Base-by-base conservation (phyloP, 441 rosid genomes). In the Isatis lusitanica region DNA sequence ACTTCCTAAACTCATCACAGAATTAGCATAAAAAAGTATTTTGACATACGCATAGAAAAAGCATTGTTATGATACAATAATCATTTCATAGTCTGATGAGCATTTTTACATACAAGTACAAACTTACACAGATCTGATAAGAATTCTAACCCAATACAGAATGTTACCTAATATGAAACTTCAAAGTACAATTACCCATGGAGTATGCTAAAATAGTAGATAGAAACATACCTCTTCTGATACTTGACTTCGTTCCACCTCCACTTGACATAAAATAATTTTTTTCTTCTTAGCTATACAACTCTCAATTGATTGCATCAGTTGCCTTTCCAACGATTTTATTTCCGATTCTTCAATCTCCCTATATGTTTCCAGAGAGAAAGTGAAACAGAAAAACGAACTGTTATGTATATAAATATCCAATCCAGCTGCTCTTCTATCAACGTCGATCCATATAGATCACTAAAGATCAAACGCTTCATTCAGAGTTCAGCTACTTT, bases 301-400 rank as follows among this genome's bases (percentile, higher is more conserved):
- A 80, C 90, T 90, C 84, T 96, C 99, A 69, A 91, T 88, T 39
- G 99, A 89, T 66, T 96, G 99, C 97, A 96, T 87, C 77, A 96
- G 79, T 78, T 96, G 99, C 76, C 98, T 91, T 79, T 96, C 98
- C 86, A 91, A 81, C 6, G 91, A 89, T 84, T 89, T 93, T 83
- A 96, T 86, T 79, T 93, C 99, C 33, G 92, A 80, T 83, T 86
- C 99, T 76, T 90, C 97, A 75, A 96, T 96, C 88, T 96, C 99
- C 81, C 99, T 93, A 80, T 52, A 74, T 83, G 73, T 76, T 71
- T 61, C 60, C 65, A 69, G 65, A 46, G 71, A 39, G 13, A 66
- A 56, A 43, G 30, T 56, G 39, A 81, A 63, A 53, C 69, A 64
- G 52, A 69, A 79, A 60, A 72, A 47, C 43, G 18, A 18, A 33